Base-by-base conservation (phyloP, 805 yeast genomes). In the Brettanomyces anomalus region DNA sequence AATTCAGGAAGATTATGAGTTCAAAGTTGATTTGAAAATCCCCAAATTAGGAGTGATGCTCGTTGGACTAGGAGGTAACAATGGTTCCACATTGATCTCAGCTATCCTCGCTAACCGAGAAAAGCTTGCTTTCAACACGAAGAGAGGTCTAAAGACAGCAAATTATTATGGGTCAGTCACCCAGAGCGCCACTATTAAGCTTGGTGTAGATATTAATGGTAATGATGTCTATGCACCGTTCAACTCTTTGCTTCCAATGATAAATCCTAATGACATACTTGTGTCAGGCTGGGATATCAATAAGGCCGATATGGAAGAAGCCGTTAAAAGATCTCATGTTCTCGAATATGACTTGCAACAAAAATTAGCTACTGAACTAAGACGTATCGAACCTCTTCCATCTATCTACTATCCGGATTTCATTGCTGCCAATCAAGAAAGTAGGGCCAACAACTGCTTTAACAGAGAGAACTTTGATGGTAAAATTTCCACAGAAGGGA, bases 61-160 rank as follows among this genome's bases (percentile, higher is more conserved):
- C 49, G 97, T 89, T 31, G 97, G 97, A 53, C 72, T 89, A 51
- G 97, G 97, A 54, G 97, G 97, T 65, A 89, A 89, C 72, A 89
- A 89, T 60, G 97, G 97, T 64, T 75, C 96, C 46, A 89, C 97
- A 13, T 72, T 90, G 50, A 77, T 88, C 43, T 88, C 90, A 37
- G 81, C 96, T 8, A 72, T 81, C 41, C 75, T 84, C 51, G 95
- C 97, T 46, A 89, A 89, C 71, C 86, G 81, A 56, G 73, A 85
- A 61, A 74, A 84, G 48, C 62, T 89, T 49, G 65, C 76, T 41
- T 89, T 89, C 69, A 79, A 85, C 58, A 87, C 84, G 55, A 88
- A 87, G 67, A 80, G 79, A 43, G 95, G 96, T 42, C 71, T 70
- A 20, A 72, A 77, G 39, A 71, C 71, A 49, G 72, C 81, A 44